Conservation (phyloP, 75 land plant genomes). For the Pinus tabuliformis region DNA sequence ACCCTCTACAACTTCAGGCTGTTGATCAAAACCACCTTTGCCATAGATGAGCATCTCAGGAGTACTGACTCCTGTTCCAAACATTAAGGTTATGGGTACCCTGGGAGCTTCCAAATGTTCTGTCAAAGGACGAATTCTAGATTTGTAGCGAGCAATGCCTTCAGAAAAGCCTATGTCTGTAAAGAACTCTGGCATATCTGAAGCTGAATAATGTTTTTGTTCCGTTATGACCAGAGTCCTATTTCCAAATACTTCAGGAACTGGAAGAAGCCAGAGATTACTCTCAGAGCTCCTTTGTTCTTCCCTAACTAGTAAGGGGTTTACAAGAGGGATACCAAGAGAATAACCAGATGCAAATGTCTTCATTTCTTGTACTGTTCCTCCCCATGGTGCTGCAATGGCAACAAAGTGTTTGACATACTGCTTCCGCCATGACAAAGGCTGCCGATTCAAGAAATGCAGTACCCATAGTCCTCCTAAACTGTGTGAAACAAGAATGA, state of each 20-base stretch:
- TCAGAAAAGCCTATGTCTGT: constrained; percentile 73
- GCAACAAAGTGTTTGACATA: constrained; percentile 76
- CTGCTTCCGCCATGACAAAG: constrained; percentile 55
- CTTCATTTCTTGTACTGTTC: constrained; percentile 74
- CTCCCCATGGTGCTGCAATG: constrained; percentile 90
- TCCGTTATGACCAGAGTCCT: constrained; percentile 48
- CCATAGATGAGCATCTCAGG: constrained; percentile 67
- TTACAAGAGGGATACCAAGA: constrained; percentile 70
- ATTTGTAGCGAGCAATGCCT: constrained; percentile 59
- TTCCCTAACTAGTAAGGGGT: constrained; percentile 64
- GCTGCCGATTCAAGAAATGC: constrained; percentile 65
- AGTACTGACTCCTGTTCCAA: constrained; percentile 64
- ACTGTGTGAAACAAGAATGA: constrained; percentile 85
- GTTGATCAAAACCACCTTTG: constrained; percentile 58
- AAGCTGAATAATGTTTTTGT: constrained; percentile 44
- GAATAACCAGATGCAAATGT: constrained; percentile 89
- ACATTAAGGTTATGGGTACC: constrained; percentile 65
- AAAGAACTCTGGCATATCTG: constrained; percentile 59
- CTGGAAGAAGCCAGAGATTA: constrained; percentile 91
- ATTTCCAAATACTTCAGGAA: constrained; percentile 39
- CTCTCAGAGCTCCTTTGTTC: constrained; percentile 88
- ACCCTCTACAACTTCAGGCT: constrained; percentile 66
- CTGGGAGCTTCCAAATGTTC: constrained; percentile 31
- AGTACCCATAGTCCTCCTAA: constrained; percentile 81
- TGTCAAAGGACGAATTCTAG: constrained; percentile 60